These are phyloP conservation scores for Kurtzmaniella quercitrusa DNA, from an alignment of 1,139 yeast species.

Conservation along the genomic window DNA sequence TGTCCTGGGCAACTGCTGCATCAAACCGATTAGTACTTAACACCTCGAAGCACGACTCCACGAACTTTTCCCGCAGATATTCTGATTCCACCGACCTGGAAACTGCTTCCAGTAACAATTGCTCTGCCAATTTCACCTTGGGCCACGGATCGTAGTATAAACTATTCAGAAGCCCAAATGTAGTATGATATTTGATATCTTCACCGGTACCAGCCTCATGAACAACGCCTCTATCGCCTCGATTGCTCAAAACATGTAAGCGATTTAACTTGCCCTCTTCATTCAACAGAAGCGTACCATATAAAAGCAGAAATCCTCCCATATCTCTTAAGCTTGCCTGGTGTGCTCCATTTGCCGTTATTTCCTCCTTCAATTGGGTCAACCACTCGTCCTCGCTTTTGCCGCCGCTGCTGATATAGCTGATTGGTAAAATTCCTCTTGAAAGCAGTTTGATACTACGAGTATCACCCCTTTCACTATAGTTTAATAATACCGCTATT, in stretches of 20 bases:
- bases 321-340: slow-evolving; percentile 35
- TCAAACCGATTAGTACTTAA: slow-evolving; percentile 47
- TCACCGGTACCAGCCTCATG: slow-evolving; percentile 16
- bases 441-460: slow-evolving; percentile 41
- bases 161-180: slow-evolving; percentile 65
- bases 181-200: slow-evolving; percentile 16
- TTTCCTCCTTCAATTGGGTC: slow-evolving; percentile 25
- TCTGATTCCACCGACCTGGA: slow-evolving; percentile 18
- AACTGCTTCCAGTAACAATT: slow-evolving; percentile 38
- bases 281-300: slow-evolving; percentile 50
- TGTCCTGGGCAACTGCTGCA: slow-evolving; percentile 18
- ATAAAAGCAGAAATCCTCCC: slow-evolving; percentile 83
- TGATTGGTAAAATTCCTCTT: slow-evolving; percentile 68
- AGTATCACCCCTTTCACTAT: slow-evolving; percentile 39
- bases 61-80: slow-evolving; percentile 37
- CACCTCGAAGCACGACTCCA: slow-evolving; percentile 50
- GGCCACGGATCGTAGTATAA: slow-evolving; percentile 66
- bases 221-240: slow-evolving; percentile 39
- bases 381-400: slow-evolving; percentile 46
- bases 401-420: slow-evolving; percentile 42
- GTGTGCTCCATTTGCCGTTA: background rate
- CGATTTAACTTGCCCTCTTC: slow-evolving; percentile 24
- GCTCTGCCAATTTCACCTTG: slow-evolving; percentile 56
- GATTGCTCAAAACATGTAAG: slow-evolving; percentile 49
- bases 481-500: slow-evolving; percentile 74